Conservation (phyloP, 805 yeast species). For the Zygosaccharomyces bailii region DNA sequence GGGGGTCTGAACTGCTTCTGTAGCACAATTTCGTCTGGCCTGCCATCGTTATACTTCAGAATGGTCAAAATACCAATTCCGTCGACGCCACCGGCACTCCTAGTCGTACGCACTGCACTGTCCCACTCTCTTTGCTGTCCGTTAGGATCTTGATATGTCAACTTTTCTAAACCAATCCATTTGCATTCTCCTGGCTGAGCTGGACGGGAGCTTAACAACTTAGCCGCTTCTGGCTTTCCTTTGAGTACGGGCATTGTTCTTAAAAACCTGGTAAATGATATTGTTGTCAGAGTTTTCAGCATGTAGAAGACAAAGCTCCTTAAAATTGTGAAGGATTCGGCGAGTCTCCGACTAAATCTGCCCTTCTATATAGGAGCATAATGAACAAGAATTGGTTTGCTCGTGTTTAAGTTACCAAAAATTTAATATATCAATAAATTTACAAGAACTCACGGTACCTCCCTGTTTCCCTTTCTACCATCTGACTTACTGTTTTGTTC, state of each 20-base stretch:
- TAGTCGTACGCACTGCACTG: conserved; percentile 76
- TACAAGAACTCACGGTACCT: background rate
- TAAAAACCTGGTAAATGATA: conserved; percentile 4
- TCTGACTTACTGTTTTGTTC: background rate
- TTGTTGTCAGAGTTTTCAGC: background rate
- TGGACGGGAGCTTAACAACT: conserved; percentile 30
- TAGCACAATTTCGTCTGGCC: conserved; percentile 54
- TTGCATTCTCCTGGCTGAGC: conserved; percentile 47
- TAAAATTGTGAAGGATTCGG: background rate
- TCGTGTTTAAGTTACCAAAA: too few species aligned
- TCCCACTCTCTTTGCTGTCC: conserved; percentile 83
- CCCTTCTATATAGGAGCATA: too few species aligned
- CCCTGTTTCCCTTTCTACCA: background rate
- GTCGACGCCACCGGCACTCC: conserved; percentile 59
- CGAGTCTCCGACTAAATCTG: background rate
- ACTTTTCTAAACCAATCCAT: conserved; percentile 65
- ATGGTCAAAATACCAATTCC: conserved; percentile 90
- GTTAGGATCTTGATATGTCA: conserved; percentile 67
- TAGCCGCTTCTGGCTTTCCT: conserved; percentile 39
- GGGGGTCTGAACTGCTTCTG: conserved; percentile 96
- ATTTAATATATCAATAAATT: too few species aligned
- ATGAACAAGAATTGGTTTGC: too few species aligned
- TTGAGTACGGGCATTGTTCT: conserved; percentile 26
- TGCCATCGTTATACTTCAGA: conserved; percentile 46
- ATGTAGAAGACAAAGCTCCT: background rate